Evolutionary conservation across 176 grass and related monocot species (phyloP).

Genomic region (Poa pratensis): DNA sequence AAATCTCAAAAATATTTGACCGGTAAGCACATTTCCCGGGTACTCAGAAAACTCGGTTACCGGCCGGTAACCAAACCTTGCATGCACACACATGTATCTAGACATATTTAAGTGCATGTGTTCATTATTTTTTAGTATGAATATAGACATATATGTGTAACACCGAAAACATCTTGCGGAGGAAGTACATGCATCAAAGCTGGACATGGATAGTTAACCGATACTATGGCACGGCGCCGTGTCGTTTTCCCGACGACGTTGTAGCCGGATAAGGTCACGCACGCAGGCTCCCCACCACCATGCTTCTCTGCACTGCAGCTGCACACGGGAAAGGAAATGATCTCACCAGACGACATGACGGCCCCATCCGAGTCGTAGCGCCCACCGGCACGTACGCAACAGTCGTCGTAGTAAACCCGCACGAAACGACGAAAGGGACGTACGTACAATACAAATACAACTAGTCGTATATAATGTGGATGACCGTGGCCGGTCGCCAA

Average conservation of each 20-base stretch:
- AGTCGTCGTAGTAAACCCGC: conserved; percentile 1
- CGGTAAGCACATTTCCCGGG: too few relatives aligned
- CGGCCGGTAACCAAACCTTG: too few relatives aligned
- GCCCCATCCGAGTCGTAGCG: background rate
- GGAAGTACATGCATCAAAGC: background rate
- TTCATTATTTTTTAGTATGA: too few relatives aligned
- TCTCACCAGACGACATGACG: background rate
- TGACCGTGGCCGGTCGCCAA: background rate
- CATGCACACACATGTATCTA: too few relatives aligned
- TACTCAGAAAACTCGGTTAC: too few relatives aligned
- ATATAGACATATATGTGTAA: too few relatives aligned
- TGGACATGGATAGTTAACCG: background rate
- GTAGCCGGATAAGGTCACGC: conserved; percentile 37
- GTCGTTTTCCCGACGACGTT: conserved; percentile 40
- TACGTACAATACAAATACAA: background rate
- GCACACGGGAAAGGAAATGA: conserved; percentile 29
- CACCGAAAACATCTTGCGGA: too few relatives aligned
- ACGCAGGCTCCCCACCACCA: background rate
- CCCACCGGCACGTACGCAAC: background rate
- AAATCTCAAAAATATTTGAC: too few relatives aligned
- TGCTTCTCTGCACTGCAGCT: background rate
- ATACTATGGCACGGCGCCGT: conserved; percentile 14
- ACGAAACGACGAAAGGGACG: background rate
- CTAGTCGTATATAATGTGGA: background rate
- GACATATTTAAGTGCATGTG: too few relatives aligned